Percentiles rank a stretch among this genome's conserved stretches.
phyloP scores from a whole-genome alignment of 108 stramenopile species.

The Cafeteria roenbergensis region DNA sequence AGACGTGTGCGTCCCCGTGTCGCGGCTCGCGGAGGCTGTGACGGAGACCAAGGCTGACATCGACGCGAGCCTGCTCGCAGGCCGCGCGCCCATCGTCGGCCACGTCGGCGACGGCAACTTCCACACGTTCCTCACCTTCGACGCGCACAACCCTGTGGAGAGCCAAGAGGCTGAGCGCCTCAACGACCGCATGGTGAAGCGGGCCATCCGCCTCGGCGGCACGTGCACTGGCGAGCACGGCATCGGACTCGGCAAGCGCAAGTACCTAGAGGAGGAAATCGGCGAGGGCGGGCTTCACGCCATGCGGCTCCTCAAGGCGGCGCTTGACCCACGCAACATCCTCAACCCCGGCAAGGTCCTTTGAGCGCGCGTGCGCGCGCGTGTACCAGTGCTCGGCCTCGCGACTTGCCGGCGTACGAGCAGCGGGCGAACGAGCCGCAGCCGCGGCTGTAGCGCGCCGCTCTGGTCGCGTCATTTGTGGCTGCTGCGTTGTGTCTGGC shows the following conservation, averaged over 20 bases:
- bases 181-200: slow-evolving; percentile 46
- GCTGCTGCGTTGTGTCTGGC: too few relatives aligned
- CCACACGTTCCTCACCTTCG: slow-evolving; percentile 61
- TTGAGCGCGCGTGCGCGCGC: slow-evolving; percentile 2
- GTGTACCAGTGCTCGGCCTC: neutral
- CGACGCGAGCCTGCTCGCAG: slow-evolving; percentile 35
- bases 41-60: slow-evolving; percentile 34
- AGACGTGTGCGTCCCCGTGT: slow-evolving; percentile 86
- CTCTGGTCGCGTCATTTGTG: too few relatives aligned
- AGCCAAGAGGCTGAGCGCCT: slow-evolving; percentile 45
- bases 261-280: slow-evolving; percentile 63
- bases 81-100: slow-evolving; percentile 69
- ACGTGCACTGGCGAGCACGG: slow-evolving; percentile 97
- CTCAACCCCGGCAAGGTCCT: slow-evolving; percentile 86
- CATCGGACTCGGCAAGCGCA: slow-evolving; percentile 72
- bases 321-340: slow-evolving; percentile 70
- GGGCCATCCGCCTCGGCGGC: slow-evolving; percentile 62
- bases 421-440: too few relatives aligned
- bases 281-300: slow-evolving; percentile 59
- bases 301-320: slow-evolving; percentile 66
- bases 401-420: too few relatives aligned
- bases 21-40: slow-evolving; percentile 63
- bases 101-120: slow-evolving; percentile 96
- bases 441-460: too few relatives aligned
- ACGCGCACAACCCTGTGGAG: slow-evolving; percentile 57